Evolutionary conservation across 2,329 filamentous ascomycete genomes (phyloP), one percentile per base, ranked within the genome.

Genomic region (Coleophoma eucalyptorum): DNA sequence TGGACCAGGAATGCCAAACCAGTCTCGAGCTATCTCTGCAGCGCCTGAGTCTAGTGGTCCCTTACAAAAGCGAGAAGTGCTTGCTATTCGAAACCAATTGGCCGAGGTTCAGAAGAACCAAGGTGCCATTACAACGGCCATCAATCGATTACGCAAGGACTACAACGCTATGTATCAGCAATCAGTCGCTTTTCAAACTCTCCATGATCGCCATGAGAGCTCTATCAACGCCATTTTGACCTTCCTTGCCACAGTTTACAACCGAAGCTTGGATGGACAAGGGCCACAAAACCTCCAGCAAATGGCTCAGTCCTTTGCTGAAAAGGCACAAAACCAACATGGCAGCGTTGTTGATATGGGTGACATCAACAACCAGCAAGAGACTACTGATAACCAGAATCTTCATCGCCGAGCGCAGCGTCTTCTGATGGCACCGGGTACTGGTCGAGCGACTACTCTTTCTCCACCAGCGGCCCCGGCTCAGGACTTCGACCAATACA

Each of bases 191-290:
- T 97, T 97, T 66, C 92, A 97, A 68, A 88, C 83, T 52, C 84
- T 96, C 65, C 93, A 97, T 64, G 91, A 93, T 60, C 86, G 94
- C n/a, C 94, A 99, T 64, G 94, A 99, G 66, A 96, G 93, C 66
- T 97, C 93, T 0, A 97, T 99, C 70, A 97, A 97, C 64, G 93
- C 93, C n/a, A 97, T 99, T 55, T 79, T 99, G 40, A 96, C 92
- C 46, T 97, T 99, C 68, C 79, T 99, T 18, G 94, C 93, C 43
- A 97, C 95, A 12, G 93, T 99, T 40, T 99, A 97, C 71, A 88
- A 96, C 56, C 87, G 95, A 63, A 96, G 90, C 56, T 73, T 99
- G 46, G 92, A 97, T 65, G 90, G 92, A 34, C 87, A 93, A 60
- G 85, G 84, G 31, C 77, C 82, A 1, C 83, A 89, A 63, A 93